Conservation (phyloP, 192 early-diverging fungal species). For the Phlyctochytrium arcticum region DNA sequence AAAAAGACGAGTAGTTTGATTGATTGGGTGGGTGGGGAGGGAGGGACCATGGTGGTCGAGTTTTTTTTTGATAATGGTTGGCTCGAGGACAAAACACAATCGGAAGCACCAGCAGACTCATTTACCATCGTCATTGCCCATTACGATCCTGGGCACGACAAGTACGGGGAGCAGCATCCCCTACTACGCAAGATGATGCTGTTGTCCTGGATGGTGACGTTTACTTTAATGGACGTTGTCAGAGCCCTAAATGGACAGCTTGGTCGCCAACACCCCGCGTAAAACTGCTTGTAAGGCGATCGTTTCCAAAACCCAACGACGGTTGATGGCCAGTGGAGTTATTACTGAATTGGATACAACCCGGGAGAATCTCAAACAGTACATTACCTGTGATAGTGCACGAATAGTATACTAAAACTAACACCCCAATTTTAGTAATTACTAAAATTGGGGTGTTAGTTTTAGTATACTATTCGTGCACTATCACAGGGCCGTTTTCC, state of each 20-base stretch:
- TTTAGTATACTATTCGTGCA: no score
- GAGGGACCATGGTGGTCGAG: conserved; percentile 3
- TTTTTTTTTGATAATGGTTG: neutral
- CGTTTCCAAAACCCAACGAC: neutral
- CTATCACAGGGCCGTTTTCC: no score
- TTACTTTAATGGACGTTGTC: conserved; percentile 17
- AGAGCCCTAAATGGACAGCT: neutral
- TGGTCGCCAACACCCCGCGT: neutral
- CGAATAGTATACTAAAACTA: no score
- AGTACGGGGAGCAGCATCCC: conserved; percentile 16
- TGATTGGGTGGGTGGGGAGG: neutral
- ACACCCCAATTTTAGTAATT: no score
- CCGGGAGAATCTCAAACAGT: neutral
- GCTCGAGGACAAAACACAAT: neutral
- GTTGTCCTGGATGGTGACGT: conserved; percentile 22
- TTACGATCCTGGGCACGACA: conserved; percentile 12
- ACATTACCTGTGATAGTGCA: no score
- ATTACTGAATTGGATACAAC: neutral
- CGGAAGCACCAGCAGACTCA: neutral
- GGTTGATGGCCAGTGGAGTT: neutral
- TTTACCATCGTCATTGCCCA: conserved; percentile 6
- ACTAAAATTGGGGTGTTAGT: no score
- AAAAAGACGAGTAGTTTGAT: neutral
- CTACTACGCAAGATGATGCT: conserved; percentile 3
- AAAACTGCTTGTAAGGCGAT: neutral